These are phyloP conservation scores for Torrubiellomyces zombiae DNA, from an alignment of 2,329 filamentous ascomycete genomes.

Conservation along the genomic window DNA sequence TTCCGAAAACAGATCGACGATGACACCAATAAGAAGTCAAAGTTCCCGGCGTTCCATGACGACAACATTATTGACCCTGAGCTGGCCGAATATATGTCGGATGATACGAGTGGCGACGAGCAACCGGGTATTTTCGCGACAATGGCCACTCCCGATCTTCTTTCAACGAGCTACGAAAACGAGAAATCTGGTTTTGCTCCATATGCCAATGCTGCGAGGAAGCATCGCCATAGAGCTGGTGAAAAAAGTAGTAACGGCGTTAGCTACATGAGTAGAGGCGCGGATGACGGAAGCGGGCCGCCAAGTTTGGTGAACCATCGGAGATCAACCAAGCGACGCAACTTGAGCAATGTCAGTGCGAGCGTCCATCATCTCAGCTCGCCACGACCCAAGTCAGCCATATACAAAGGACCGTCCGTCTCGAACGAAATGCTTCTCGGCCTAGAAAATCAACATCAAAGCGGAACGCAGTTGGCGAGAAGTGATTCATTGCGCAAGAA, in stretches of 20 bases:
- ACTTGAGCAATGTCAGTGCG: conserved; percentile 69
- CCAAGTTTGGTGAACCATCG: conserved; percentile 40
- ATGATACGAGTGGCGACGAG: conserved; percentile 86
- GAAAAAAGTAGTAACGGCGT: conserved; percentile 62
- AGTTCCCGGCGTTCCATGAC: conserved; percentile 84
- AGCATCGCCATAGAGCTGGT: conserved; percentile 53
- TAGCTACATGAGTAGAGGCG: conserved; percentile 51
- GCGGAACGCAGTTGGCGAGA: conserved; percentile 40
- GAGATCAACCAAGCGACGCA: conserved; percentile 54
- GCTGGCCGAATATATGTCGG: conserved; percentile 86
- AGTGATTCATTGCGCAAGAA: conserved; percentile 70
- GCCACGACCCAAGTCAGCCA: conserved; percentile 45
- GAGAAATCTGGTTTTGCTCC: conserved; percentile 61
- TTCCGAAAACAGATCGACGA: conserved; percentile 62
- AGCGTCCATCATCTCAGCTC: conserved; percentile 52
- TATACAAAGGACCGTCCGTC: conserved; percentile 36
- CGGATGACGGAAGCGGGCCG: conserved; percentile 43
- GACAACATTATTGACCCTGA: conserved; percentile 98
- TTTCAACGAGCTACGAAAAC: conserved; percentile 51
- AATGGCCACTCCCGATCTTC: conserved; percentile 47
- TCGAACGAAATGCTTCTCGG: conserved; percentile 34
- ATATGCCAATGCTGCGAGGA: conserved; percentile 56
- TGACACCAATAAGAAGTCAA: conserved; percentile 45
- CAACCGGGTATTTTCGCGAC: conserved; percentile 73
- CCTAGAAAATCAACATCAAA: conserved; percentile 26